Base-by-base conservation (phyloP, 2,329 filamentous ascomycete species). In the Alternaria rosae region DNA sequence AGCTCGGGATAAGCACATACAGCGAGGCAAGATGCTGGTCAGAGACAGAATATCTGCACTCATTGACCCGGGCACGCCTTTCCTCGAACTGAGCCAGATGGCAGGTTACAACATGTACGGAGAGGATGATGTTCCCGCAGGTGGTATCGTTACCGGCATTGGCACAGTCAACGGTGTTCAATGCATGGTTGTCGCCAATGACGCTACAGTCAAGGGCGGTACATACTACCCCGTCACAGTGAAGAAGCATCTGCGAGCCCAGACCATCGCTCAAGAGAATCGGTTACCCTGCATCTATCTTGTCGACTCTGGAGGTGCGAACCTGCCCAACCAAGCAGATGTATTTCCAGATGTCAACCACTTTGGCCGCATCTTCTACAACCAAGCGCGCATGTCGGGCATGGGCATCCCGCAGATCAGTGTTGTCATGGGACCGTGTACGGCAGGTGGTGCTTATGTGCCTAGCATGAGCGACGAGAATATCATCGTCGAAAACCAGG, bases 181-280 rank as follows among this genome's bases (percentile, higher is more conserved):
- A 42, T 98, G 94, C 79, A 91, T 97, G 82, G 92, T 98, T 71
- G 92, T 97, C 52, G 94, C 93, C 60, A 97, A 98, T 78, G 94
- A 97, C 78, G 96, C 92, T 82, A 97, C 94, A 62, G 94, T 98
- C 75, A 99, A 98, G 82, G 94, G 94, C 54, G 94, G 94, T 23
- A 97, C 94, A 2, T 99, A 99, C 82, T 98, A 94, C 76, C 94
- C 94, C 2, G 93, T 98, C 71, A 99, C 94, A 0, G 92, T 98
- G 61, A 97, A 97, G 84, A 99, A 99, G 85, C 95, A 98, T 79
- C 84, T 98, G 15, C 88, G 94, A 65, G 94, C 94, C 5, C 95
- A 99, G 80, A 89, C 91, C 26, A 91, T 98, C 66, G 94, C 94
- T 0, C 88, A 92, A 68, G 92, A 98, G 78, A 98, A 98, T 79